A percentile compares a stretch with the other conserved stretches of the same genome.
phyloP scores from a whole-genome alignment of 1,284 basidiomycete genomes.

The Termitomyces sp. region DNA sequence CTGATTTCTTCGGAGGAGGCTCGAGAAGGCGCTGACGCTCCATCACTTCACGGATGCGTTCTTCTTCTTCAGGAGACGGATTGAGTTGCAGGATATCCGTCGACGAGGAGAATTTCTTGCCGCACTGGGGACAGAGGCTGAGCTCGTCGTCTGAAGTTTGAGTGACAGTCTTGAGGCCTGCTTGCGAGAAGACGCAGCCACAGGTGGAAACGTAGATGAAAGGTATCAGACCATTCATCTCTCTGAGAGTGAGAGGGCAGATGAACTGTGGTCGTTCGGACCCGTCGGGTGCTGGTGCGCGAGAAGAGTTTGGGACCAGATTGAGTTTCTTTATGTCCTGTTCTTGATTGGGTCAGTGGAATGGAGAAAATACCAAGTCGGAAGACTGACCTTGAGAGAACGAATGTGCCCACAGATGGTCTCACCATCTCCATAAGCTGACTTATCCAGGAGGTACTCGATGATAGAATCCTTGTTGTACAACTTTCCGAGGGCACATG shows the following conservation, averaged over 20 bases:
- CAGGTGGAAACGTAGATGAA: slow-evolving; percentile 85
- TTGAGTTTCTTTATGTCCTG: slow-evolving; percentile 84
- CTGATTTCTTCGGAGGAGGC: slow-evolving; percentile 61
- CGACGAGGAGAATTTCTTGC: slow-evolving; percentile 53
- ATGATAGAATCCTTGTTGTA: slow-evolving; percentile 93
- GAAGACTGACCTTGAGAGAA: slow-evolving; percentile 63
- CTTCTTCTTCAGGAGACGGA: slow-evolving; percentile 55
- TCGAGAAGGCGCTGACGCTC: slow-evolving; percentile 49
- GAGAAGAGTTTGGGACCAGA: slow-evolving; percentile 67
- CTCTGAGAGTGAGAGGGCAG: slow-evolving; percentile 86
- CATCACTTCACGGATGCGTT: slow-evolving; percentile 49
- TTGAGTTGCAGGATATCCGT: slow-evolving; percentile 59
- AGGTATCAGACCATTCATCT: slow-evolving; percentile 87
- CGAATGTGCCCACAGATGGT: slow-evolving; percentile 3
- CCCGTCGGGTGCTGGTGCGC: slow-evolving; percentile 27
- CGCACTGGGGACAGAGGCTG: slow-evolving; percentile 71
- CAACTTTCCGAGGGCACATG: slow-evolving; percentile 81
- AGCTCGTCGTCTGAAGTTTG: slow-evolving; percentile 24
- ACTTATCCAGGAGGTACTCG: slow-evolving; percentile 79
- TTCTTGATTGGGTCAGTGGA: background rate
- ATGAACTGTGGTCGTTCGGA: slow-evolving; percentile 67
- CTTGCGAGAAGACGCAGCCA: slow-evolving; percentile 84
- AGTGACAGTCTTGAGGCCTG: slow-evolving; percentile 63
- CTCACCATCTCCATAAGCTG: slow-evolving; percentile 26
- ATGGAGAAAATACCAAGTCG: background rate